Percentiles rank a stretch among this genome's conserved stretches.
Evolutionary conservation across 2,329 filamentous ascomycete genomes (phyloP).

Genomic region (Talaromyces piceae): DNA sequence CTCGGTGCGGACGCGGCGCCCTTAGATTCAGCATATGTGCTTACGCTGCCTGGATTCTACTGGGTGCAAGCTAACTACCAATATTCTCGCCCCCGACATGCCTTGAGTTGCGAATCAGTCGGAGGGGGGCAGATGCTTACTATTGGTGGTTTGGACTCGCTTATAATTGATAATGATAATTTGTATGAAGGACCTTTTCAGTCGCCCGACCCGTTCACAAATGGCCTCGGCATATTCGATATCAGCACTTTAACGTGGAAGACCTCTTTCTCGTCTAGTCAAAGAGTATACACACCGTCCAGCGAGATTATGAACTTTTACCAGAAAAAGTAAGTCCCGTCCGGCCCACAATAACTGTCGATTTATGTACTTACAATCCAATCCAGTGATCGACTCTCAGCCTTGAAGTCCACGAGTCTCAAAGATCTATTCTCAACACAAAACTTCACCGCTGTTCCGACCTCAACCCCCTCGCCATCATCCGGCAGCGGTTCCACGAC

Average conservation of each 20-base stretch:
- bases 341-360: neutral
- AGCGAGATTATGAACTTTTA: neutral
- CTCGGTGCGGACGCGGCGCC: neutral
- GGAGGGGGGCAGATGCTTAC: neutral
- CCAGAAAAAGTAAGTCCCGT: neutral
- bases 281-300: constrained; percentile 1
- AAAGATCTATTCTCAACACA: neutral
- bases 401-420: neutral
- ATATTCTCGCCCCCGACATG: neutral
- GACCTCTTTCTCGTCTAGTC: neutral
- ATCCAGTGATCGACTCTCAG: neutral
- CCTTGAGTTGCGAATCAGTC: neutral
- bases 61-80: neutral
- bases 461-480: neutral
- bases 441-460: neutral
- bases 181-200: neutral
- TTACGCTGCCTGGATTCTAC: constrained; percentile 1
- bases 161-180: neutral
- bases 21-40: neutral
- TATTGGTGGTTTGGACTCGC: neutral
- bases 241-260: constrained; percentile 1
- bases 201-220: neutral
- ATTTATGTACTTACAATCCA: neutral
- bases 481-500: no score
- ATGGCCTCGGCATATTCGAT: constrained; percentile 1